Evolutionary conservation across 2,329 filamentous ascomycete species (phyloP).

Genomic region (Paracamarosporium sp.): DNA sequence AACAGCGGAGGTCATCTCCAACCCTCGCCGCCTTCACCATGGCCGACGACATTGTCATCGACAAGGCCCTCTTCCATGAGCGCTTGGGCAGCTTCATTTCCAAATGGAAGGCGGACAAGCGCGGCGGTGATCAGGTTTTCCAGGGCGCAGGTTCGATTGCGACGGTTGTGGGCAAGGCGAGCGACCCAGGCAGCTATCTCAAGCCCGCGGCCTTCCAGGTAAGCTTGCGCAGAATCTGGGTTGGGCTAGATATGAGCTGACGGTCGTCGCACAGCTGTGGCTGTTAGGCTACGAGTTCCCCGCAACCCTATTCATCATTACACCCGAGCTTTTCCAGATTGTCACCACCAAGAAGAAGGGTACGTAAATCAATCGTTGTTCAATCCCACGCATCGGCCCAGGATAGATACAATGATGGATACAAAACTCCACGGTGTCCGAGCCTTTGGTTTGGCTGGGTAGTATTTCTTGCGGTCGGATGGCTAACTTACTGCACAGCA

Average conservation of each 20-base stretch:
- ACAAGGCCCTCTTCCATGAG: slow-evolving; percentile 91
- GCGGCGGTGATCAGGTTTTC: slow-evolving; percentile 83
- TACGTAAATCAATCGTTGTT: slow-evolving; percentile 48
- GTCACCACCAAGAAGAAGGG: slow-evolving; percentile 98
- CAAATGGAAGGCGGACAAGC: slow-evolving; percentile 96
- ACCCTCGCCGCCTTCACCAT: slow-evolving; percentile 52
- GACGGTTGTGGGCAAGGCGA: slow-evolving; percentile 90
- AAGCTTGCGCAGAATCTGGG: slow-evolving; percentile 47
- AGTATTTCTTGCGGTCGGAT: background rate
- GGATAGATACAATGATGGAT: no score
- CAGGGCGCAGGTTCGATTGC: slow-evolving; percentile 85
- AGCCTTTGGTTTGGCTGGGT: background rate
- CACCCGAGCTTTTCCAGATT: slow-evolving; percentile 84
- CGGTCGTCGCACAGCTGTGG: slow-evolving; percentile 76
- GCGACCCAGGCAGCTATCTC: slow-evolving; percentile 80
- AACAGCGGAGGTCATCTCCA: slow-evolving; percentile 22
- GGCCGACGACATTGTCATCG: slow-evolving; percentile 84
- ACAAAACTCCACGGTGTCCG: no score
- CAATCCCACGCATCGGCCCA: background rate
- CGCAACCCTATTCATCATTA: slow-evolving; percentile 92
- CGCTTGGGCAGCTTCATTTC: slow-evolving; percentile 85
- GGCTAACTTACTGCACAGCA: slow-evolving; percentile 63
- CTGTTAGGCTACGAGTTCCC: slow-evolving; percentile 98
- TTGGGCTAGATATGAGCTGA: slow-evolving; percentile 24
- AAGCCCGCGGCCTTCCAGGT: slow-evolving; percentile 98